phyloP scores from a whole-genome alignment of 2,329 filamentous ascomycete species.

The Mollisiaceae sp. region DNA sequence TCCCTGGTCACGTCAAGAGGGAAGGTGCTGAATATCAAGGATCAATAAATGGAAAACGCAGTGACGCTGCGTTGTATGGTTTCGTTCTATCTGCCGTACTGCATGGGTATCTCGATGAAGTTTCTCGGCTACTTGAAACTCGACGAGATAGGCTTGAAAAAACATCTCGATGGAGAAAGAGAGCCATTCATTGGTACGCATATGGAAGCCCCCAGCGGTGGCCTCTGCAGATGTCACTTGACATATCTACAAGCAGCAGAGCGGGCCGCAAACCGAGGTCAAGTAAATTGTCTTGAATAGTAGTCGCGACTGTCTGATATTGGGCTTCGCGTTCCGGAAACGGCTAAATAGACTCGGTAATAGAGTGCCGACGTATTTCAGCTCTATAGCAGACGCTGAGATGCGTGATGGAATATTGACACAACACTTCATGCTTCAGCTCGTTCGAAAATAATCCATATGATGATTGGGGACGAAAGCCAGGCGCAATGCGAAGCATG shows the following conservation, averaged over 20 bases:
- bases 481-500: neutral
- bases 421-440: neutral
- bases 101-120: constrained; percentile 16
- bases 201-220: neutral
- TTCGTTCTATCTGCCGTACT: constrained; percentile 14
- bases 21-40: constrained; percentile 18
- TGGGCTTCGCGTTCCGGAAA: neutral
- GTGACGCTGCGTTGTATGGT: constrained; percentile 12
- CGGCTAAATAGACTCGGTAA: neutral
- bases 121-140: constrained; percentile 17
- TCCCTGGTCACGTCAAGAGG: constrained; percentile 1
- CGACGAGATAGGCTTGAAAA: constrained; percentile 12
- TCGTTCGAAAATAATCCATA: neutral
- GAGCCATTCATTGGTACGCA: neutral
- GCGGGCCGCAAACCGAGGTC: constrained; percentile 23
- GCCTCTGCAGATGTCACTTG: constrained; percentile 21
- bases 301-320: constrained; percentile 11
- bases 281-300: constrained; percentile 17
- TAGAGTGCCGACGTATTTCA: neutral
- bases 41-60: constrained; percentile 24
- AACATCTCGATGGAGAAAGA: constrained; percentile 7
- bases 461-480: neutral
- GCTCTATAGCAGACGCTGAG: neutral
- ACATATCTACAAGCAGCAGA: constrained; percentile 13
- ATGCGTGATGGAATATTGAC: neutral